These are phyloP conservation scores for Tuber umbilicatum DNA, from an alignment of 495 filamentous ascomycete genomes.

Conservation along the genomic window DNA sequence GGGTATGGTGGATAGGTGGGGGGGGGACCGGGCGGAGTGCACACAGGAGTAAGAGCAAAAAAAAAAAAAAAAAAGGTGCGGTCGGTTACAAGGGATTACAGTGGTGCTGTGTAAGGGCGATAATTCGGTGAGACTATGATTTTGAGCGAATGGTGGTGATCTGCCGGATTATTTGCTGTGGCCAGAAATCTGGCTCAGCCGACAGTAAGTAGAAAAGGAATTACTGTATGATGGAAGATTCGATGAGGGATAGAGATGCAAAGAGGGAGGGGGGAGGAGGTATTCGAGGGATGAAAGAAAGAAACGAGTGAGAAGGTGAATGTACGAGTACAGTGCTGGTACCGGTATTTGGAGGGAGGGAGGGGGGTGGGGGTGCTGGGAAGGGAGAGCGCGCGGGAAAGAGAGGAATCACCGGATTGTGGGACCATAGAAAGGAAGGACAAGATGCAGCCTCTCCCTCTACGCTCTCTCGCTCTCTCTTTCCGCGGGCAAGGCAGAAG, in stretches of 20 bases:
- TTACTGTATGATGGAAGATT: neutral
- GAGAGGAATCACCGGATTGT: neutral
- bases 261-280: neutral
- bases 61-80: conserved; percentile 16
- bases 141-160: conserved; percentile 27
- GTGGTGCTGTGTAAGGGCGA: conserved; percentile 33
- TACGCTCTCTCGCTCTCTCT: neutral
- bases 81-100: conserved; percentile 24
- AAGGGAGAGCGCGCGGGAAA: neutral
- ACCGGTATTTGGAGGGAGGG: neutral
- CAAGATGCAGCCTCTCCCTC: neutral
- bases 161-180: conserved; percentile 36
- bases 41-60: conserved; percentile 14
- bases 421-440: neutral
- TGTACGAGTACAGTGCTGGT: neutral
- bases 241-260: neutral
- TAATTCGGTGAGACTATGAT: conserved; percentile 24
- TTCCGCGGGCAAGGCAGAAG: neutral
- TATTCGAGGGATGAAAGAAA: conserved; percentile 6
- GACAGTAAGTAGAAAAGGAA: neutral
- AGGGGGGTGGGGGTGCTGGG: neutral
- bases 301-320: conserved; percentile 16
- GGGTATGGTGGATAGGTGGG: conserved; percentile 1
- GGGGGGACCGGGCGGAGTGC: conserved; percentile 24
- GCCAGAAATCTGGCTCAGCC: conserved; percentile 27